Conservation (phyloP, 1,139 yeast species). For the Zhuliangozyma blackwelliae region DNA sequence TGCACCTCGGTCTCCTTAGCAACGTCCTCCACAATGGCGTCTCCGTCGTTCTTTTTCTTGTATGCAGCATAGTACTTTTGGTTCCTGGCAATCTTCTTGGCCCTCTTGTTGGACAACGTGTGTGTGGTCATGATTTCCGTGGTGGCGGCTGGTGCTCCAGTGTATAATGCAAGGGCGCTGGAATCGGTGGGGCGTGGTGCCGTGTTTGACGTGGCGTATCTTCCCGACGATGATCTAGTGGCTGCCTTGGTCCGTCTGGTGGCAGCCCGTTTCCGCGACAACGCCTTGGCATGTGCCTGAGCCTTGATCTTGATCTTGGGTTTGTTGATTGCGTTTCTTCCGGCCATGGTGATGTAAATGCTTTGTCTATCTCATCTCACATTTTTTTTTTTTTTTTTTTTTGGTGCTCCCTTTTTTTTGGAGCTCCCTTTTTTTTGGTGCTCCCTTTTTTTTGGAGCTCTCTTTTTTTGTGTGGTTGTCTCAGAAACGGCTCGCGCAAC, state of each 20-base stretch:
- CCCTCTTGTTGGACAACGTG: conserved; percentile 74
- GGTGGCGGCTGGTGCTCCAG: conserved; percentile 34
- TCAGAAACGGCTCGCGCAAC: too few species aligned
- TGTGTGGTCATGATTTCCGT: conserved; percentile 47
- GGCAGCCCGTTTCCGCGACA: conserved; percentile 55
- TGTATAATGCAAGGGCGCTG: conserved; percentile 61
- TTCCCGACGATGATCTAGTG: conserved; percentile 44
- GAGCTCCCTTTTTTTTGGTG: neutral
- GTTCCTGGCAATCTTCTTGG: conserved; percentile 78
- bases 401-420: neutral
- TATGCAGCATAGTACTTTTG: conserved; percentile 62
- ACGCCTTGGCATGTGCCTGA: conserved; percentile 49
- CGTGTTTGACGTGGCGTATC: conserved; percentile 28
- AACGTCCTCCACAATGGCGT: conserved; percentile 48
- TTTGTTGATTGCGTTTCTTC: conserved; percentile 74
- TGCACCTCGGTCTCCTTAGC: conserved; percentile 22
- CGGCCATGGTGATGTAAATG: conserved; percentile 50
- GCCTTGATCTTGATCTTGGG: conserved; percentile 63
- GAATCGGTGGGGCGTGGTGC: conserved; percentile 50
- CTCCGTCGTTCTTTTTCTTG: conserved; percentile 41
- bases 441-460: too few species aligned
- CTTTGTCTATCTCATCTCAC: neutral
- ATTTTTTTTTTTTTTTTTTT: neutral
- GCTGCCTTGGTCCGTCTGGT: conserved; percentile 45
- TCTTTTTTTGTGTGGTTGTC: too few species aligned